Base-by-base conservation (phyloP, 345 rosid genomes). In the Hibiscus syriacus region DNA sequence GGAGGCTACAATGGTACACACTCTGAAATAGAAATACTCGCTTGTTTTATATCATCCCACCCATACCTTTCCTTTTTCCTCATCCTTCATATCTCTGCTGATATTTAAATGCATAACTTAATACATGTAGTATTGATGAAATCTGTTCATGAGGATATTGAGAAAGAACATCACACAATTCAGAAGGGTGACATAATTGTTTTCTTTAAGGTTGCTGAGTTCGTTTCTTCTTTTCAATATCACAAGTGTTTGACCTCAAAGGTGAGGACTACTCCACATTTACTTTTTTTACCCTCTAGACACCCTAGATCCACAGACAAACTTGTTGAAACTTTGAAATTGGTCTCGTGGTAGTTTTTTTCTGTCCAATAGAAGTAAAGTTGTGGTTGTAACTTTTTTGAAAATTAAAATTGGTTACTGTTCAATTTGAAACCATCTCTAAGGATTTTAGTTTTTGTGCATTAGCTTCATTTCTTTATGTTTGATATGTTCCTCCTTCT, bases 1-100 rank as follows among this genome's bases (percentile, higher is more conserved):
- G 91, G 97, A 43, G 90, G 93, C 53, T 94, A 87, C 80, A 94
- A 87, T 79, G 96, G 99, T 91, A 87, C 30, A 59, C 71, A 25
- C 32, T 58, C 67, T 48, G 63, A 30, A 55, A 59, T 59, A 56
- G n/a, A 57, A 48, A 43, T 36, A 55, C 50, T n/a, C 7, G 22
- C n/a, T 19, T 58, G 55, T 25, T 57, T 67, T 36, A 43, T 67
- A 11, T n/a, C 32, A 68, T 32, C n/a, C 49, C 23, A 48, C n/a
- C 36, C 14, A 19, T 32, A 27, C 0, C 29, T 50, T 26, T 27
- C 16, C 38, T 17, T 70, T 62, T 25, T 67, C 55, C 22, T 46
- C 36, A 43, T 63, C 3, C 62, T 59, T 59, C 2, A 5, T 34
- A 49, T 50, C 50, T 29, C 19, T 60, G 56, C 41, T 76, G 34